Conservation (phyloP, 805 yeast species). For the Schwanniomyces yamadae region DNA sequence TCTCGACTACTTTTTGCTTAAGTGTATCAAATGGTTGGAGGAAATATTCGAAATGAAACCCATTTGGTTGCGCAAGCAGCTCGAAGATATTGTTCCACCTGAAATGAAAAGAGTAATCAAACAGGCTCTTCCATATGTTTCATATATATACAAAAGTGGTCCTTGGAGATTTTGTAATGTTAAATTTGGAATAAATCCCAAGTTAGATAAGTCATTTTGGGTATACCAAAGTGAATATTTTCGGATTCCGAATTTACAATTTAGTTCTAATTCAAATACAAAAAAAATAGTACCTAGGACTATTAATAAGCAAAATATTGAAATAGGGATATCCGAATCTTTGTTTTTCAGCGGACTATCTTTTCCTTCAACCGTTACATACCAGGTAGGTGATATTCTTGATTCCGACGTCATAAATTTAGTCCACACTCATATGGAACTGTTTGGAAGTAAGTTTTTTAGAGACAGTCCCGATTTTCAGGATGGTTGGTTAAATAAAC, state of each 20-base stretch:
- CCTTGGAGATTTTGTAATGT: slow-evolving; percentile 93
- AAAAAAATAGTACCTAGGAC: slow-evolving; percentile 28
- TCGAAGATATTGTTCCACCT: slow-evolving; percentile 54
- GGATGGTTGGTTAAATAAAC: slow-evolving; percentile 78
- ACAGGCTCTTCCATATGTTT: slow-evolving; percentile 79
- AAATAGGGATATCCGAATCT: slow-evolving; percentile 25
- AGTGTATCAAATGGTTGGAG: slow-evolving; percentile 44
- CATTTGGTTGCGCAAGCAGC: slow-evolving; percentile 79
- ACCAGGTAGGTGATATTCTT: slow-evolving; percentile 75
- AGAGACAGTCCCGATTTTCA: slow-evolving; percentile 43
- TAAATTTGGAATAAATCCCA: slow-evolving; percentile 77
- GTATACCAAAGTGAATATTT: slow-evolving; percentile 84
- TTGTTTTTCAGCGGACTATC: slow-evolving; percentile 71
- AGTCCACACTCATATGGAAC: slow-evolving; percentile 34
- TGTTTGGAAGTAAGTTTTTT: slow-evolving; percentile 32
- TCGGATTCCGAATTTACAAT: slow-evolving; percentile 43
- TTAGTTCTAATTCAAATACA: slow-evolving; percentile 7
- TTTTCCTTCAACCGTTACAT: slow-evolving; percentile 66
- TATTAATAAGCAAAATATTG: slow-evolving; percentile 12
- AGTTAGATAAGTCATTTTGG: slow-evolving; percentile 50
- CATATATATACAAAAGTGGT: slow-evolving; percentile 81
- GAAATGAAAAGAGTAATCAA: slow-evolving; percentile 49
- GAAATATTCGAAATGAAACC: slow-evolving; percentile 69
- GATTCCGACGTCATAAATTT: slow-evolving; percentile 59
- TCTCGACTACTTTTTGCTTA: slow-evolving; percentile 32